Percentiles rank a stretch among this genome's conserved stretches.
Conservation (phyloP, 2,329 filamentous ascomycete genomes). For the Penicillium sp. region DNA sequence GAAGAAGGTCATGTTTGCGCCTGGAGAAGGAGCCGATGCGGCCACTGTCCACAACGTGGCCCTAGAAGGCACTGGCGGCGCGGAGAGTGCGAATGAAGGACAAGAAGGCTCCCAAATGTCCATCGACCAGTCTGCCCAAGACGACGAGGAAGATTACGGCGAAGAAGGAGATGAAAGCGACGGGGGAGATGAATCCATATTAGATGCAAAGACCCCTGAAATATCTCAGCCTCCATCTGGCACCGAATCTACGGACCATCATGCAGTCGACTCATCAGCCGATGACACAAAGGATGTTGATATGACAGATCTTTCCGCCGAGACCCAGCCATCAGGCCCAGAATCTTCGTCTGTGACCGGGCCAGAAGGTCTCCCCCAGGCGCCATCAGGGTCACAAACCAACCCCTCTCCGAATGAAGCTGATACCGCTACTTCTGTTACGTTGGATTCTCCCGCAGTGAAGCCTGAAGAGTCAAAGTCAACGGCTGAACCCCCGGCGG, state of each 20-base stretch:
- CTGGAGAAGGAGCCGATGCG: slow-evolving; percentile 43
- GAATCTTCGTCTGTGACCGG: slow-evolving; percentile 6
- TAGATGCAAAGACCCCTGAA: slow-evolving; percentile 47
- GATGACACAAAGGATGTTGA: slow-evolving; percentile 22
- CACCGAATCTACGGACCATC: slow-evolving; percentile 19
- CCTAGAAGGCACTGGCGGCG: slow-evolving; percentile 39
- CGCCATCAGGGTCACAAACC: no score
- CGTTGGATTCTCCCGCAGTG: slow-evolving; percentile 6
- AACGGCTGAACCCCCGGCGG: no score
- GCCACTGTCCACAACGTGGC: slow-evolving; percentile 37
- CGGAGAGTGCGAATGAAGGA: slow-evolving; percentile 40
- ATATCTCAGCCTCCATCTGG: slow-evolving; percentile 32
- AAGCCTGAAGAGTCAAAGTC: slow-evolving; percentile 10
- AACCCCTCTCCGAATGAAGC: neutral
- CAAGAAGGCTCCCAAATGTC: slow-evolving; percentile 44
- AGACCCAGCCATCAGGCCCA: slow-evolving; percentile 7
- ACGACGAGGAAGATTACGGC: slow-evolving; percentile 49
- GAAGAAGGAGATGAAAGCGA: slow-evolving; percentile 52
- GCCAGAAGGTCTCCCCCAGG: slow-evolving; percentile 3
- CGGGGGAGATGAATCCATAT: slow-evolving; percentile 52
- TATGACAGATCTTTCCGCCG: slow-evolving; percentile 18
- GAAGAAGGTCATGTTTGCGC: slow-evolving; percentile 63
- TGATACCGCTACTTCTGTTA: slow-evolving; percentile 7
- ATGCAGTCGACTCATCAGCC: slow-evolving; percentile 11
- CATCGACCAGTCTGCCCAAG: slow-evolving; percentile 45